A percentile compares a stretch with the other conserved stretches of the same genome.
Conservation (phyloP, 2,329 filamentous ascomycete species). For the Sphaceloma murrayae region DNA sequence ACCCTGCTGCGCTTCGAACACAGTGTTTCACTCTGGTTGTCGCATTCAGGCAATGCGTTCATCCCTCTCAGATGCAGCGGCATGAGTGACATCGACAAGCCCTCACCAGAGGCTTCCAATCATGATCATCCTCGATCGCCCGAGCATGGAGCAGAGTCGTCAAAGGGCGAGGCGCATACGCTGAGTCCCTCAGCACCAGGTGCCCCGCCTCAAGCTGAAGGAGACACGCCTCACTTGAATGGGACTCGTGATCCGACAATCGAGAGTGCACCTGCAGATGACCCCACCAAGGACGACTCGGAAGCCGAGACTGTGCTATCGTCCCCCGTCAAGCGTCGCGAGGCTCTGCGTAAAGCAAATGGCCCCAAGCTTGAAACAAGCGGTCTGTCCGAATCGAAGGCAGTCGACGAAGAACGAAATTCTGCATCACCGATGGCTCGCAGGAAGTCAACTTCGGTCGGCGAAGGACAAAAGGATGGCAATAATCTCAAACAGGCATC, state of each 20-base stretch:
- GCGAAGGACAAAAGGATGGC: background rate
- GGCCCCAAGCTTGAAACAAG: constrained; percentile 9
- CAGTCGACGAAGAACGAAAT: constrained; percentile 1
- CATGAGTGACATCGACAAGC: constrained; percentile 11
- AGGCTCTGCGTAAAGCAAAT: constrained; percentile 28
- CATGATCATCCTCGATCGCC: background rate
- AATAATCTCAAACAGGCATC: background rate
- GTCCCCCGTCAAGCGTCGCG: constrained; percentile 33
- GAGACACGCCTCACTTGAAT: background rate
- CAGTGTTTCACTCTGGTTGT: background rate
- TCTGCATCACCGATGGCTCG: constrained; percentile 1
- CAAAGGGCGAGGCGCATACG: too few species aligned
- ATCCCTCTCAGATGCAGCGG: constrained; percentile 7
- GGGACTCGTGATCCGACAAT: background rate
- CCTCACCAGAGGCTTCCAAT: constrained; percentile 4
- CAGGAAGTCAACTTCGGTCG: constrained; percentile 4
- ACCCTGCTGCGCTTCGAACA: too few species aligned
- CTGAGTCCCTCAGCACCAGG: background rate
- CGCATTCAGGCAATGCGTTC: constrained; percentile 13
- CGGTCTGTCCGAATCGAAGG: background rate
- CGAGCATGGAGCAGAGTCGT: too few species aligned
- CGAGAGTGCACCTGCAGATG: constrained; percentile 10
- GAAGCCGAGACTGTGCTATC: constrained; percentile 44
- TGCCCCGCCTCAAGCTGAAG: too few species aligned
- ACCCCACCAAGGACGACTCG: constrained; percentile 34